Percentiles rank a stretch among this genome's conserved stretches.
Evolutionary conservation across 805 yeast species (phyloP).

Genomic region (Myxozyma neglecta): DNA sequence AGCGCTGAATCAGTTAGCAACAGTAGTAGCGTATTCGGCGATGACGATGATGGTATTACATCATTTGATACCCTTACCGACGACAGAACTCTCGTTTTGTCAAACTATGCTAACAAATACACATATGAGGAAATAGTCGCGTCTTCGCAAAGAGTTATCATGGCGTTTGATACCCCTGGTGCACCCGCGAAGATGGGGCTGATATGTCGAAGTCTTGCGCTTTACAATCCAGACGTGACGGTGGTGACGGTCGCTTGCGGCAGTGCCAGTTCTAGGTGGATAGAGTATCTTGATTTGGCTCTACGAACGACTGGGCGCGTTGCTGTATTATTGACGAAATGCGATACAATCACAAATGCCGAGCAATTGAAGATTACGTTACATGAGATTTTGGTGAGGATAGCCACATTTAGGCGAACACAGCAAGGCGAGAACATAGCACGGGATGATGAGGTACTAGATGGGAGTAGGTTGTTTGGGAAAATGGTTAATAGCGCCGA

Average conservation of each 20-base stretch:
- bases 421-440: background rate
- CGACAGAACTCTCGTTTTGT: background rate
- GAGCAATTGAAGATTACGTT: constrained; percentile 17
- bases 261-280: constrained; percentile 16
- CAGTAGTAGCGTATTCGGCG: background rate
- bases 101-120: constrained; percentile 23
- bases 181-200: constrained; percentile 15
- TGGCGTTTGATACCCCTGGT: constrained; percentile 31
- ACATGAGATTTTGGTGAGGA: constrained; percentile 11
- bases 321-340: constrained; percentile 25
- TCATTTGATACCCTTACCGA: background rate
- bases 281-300: constrained; percentile 22
- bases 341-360: constrained; percentile 17
- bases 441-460: background rate
- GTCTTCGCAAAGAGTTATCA: constrained; percentile 22
- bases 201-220: constrained; percentile 19
- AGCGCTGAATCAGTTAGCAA: background rate
- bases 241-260: constrained; percentile 14
- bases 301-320: constrained; percentile 18
- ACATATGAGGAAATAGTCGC: constrained; percentile 27
- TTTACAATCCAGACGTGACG: constrained; percentile 25
- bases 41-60: background rate
- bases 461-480: constrained; percentile 12
- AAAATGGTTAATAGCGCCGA: constrained; percentile 25
- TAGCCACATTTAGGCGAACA: constrained; percentile 9